Evolutionary conservation across 352 stramenopile species (phyloP).

Genomic region (Phytophthora palmivora): DNA sequence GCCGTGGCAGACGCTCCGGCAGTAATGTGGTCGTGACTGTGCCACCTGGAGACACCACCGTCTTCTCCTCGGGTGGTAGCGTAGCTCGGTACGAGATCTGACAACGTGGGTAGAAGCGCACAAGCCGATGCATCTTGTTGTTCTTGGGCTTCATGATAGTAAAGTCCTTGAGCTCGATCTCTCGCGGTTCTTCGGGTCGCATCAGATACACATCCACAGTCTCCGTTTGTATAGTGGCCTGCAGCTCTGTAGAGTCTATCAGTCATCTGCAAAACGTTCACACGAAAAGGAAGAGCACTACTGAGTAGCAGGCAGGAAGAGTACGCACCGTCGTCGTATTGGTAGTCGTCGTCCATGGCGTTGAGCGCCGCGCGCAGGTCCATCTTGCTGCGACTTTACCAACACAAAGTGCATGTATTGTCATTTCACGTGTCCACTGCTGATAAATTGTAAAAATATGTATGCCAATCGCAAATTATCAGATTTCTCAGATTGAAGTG

Average conservation of each 20-base stretch:
- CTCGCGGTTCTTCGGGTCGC: conserved; percentile 63
- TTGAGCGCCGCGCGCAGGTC: conserved; percentile 36
- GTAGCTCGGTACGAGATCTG: conserved; percentile 79
- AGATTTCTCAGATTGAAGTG: neutral
- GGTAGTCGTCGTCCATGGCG: conserved; percentile 31
- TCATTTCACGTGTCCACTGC: no score
- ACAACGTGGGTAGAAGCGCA: conserved; percentile 69
- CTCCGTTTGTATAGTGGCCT: conserved; percentile 51
- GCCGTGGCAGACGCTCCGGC: conserved; percentile 50
- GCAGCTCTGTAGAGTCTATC: conserved; percentile 10
- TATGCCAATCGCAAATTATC: neutral
- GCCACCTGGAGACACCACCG: conserved; percentile 58
- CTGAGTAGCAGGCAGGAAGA: neutral
- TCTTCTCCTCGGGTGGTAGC: conserved; percentile 62
- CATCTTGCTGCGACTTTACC: conserved; percentile 23
- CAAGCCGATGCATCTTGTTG: conserved; percentile 76
- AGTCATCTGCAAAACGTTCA: neutral
- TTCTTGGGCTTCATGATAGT: conserved; percentile 88
- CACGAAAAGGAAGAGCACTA: neutral
- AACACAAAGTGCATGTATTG: no score
- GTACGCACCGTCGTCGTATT: conserved; percentile 26
- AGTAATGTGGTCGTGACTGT: conserved; percentile 59
- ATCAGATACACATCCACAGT: conserved; percentile 80
- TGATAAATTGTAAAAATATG: no score
- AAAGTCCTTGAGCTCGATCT: conserved; percentile 79